Percentiles rank a stretch among this genome's conserved stretches.
phyloP scores from a whole-genome alignment of 177 flowering plant genomes.

The Telopea speciosissima region DNA sequence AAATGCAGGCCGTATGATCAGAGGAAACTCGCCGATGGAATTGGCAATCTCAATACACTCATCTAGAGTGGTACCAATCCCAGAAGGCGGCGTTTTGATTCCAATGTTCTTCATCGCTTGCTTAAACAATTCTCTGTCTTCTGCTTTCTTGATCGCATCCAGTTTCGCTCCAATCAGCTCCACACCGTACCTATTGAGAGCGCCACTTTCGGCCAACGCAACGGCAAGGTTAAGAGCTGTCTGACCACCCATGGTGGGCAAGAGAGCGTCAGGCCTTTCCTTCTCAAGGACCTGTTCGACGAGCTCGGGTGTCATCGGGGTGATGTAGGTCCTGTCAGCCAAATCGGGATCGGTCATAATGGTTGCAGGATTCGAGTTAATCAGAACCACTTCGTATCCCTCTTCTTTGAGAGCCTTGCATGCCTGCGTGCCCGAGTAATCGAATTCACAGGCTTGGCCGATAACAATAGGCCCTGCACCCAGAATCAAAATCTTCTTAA shows the following conservation, averaged over 20 bases:
- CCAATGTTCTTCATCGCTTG: constrained; percentile 91
- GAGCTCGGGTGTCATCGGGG: constrained; percentile 85
- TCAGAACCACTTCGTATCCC: constrained; percentile 79
- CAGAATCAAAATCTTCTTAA: constrained; percentile 87
- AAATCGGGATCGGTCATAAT: constrained; percentile 96
- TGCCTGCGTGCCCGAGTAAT: constrained; percentile 96
- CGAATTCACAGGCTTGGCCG: constrained; percentile 98
- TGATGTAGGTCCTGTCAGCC: constrained; percentile 80
- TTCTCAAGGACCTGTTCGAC: constrained; percentile 84
- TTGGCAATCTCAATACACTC: constrained; percentile 72
- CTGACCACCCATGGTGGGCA: constrained; percentile 99
- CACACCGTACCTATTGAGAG: constrained; percentile 58
- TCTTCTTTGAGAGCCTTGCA: constrained; percentile 89
- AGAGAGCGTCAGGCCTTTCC: constrained; percentile 89
- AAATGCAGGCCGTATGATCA: constrained; percentile 87
- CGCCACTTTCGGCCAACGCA: constrained; percentile 82
- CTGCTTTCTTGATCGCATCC: constrained; percentile 88
- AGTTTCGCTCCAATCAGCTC: constrained; percentile 97
- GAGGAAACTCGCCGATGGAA: constrained; percentile 75
- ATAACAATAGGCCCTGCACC: constrained; percentile 97
- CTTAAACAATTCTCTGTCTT: constrained; percentile 89
- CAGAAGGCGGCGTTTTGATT: constrained; percentile 84
- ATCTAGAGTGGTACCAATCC: constrained; percentile 74
- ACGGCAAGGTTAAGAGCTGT: constrained; percentile 98
- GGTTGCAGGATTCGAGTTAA: constrained; percentile 95